Conservation (phyloP, 345 rosid genomes). For the Citrus mangshanensis region DNA sequence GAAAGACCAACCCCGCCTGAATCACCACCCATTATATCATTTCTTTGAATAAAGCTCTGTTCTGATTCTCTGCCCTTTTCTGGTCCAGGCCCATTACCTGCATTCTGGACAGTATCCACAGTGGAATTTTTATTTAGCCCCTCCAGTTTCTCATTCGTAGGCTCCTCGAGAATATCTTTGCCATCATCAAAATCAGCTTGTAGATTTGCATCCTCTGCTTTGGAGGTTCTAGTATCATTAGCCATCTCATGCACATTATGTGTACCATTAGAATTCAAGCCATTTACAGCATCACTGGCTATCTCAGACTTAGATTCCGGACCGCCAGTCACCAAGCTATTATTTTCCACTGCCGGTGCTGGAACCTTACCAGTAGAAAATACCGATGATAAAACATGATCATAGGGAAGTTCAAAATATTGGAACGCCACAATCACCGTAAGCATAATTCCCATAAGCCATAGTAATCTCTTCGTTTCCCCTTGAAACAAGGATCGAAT, state of each 20-base stretch:
- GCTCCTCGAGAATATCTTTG: constrained; percentile 11
- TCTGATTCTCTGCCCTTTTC: constrained; percentile 23
- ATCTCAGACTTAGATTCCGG: constrained; percentile 18
- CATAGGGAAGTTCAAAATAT: constrained; percentile 54
- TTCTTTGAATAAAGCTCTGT: constrained; percentile 21
- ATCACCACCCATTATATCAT: neutral
- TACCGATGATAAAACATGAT: constrained; percentile 37
- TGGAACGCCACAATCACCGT: constrained; percentile 43
- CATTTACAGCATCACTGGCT: constrained; percentile 21
- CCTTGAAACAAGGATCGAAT: constrained; percentile 35
- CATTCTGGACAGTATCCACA: constrained; percentile 1
- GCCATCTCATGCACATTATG: constrained; percentile 20
- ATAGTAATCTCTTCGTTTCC: constrained; percentile 49
- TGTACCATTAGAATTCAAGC: constrained; percentile 25
- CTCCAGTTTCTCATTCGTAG: constrained; percentile 11
- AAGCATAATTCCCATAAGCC: constrained; percentile 42
- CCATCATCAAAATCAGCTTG: constrained; percentile 24
- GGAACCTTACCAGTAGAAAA: constrained; percentile 43
- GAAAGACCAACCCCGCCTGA: constrained; percentile 19
- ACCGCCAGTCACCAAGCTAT: constrained; percentile 9
- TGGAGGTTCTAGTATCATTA: constrained; percentile 10
- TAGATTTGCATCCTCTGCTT: constrained; percentile 23
- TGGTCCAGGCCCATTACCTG: constrained; percentile 12
- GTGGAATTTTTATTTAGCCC: constrained; percentile 12
- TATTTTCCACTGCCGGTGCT: constrained; percentile 20